Evolutionary conservation across 208 protist species (phyloP).

Genomic region (Leishmania tropica): DNA sequence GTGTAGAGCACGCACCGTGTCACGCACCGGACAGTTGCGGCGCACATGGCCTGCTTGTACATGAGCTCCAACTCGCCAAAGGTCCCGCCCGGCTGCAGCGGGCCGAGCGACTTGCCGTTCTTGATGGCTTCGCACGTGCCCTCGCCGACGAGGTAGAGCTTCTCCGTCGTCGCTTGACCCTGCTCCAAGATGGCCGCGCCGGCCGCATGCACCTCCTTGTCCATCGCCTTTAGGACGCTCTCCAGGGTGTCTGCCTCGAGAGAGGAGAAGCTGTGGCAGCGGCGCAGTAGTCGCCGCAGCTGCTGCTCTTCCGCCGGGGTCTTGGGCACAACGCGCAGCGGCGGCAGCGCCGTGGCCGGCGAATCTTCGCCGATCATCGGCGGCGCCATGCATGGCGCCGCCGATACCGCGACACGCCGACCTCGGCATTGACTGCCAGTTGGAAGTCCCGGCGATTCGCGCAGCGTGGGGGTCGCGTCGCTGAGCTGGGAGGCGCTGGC

Average conservation of each 20-base stretch:
- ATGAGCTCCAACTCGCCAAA: constrained; percentile 91
- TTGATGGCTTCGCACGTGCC: constrained; percentile 87
- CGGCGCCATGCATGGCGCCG: constrained; percentile 36
- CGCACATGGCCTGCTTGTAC: constrained; percentile 82
- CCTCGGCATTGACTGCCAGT: constrained; percentile 33
- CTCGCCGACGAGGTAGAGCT: constrained; percentile 77
- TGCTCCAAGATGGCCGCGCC: constrained; percentile 78
- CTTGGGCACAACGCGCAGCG: constrained; percentile 46
- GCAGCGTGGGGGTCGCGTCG: constrained; percentile 13
- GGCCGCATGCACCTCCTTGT: constrained; percentile 57
- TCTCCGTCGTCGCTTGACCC: constrained; percentile 57
- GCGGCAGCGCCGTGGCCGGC: constrained; percentile 41
- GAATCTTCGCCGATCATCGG: not conserved
- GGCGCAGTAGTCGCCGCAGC: constrained; percentile 47
- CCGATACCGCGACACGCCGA: constrained; percentile 68
- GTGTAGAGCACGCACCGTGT: constrained; percentile 81
- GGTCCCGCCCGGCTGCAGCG: constrained; percentile 55
- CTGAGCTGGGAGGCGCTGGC: constrained; percentile 14
- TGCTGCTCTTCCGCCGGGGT: constrained; percentile 45
- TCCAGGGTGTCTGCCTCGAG: constrained; percentile 59
- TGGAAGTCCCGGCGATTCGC: constrained; percentile 26
- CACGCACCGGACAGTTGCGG: constrained; percentile 80
- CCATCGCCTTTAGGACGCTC: constrained; percentile 58
- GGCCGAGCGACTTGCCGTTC: constrained; percentile 66
- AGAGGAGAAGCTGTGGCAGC: constrained; percentile 74